A percentile compares a stretch with the other conserved stretches of the same genome.
These are phyloP conservation scores for Adansonia madagascariensis DNA, from an alignment of 441 rosid species.

Conservation along the genomic window DNA sequence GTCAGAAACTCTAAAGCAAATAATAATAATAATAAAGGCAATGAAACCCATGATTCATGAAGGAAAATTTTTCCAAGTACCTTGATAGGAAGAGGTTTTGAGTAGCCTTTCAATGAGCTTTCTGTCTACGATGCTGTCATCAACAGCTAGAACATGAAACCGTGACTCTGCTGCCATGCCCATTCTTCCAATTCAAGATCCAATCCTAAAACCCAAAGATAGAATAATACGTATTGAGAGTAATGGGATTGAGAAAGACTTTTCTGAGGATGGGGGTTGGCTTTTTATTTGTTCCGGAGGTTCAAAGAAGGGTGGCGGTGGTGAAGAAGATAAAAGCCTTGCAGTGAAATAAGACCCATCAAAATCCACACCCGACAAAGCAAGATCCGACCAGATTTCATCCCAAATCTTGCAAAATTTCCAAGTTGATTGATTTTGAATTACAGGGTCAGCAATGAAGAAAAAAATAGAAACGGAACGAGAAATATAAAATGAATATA, in stretches of 20 bases:
- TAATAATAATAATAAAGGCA: not conserved
- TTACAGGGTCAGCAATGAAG: constrained; percentile 53
- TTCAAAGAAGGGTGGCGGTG: constrained; percentile 9
- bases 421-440: constrained; percentile 47
- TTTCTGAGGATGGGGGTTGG: not conserved
- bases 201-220: constrained; percentile 20
- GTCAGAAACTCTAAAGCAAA: constrained; percentile 5
- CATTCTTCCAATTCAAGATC: constrained; percentile 45
- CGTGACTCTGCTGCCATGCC: constrained; percentile 53
- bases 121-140: constrained; percentile 61
- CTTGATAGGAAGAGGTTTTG: constrained; percentile 69
- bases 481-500: constrained; percentile 29
- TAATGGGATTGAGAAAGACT: constrained; percentile 9
- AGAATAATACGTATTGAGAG: constrained; percentile 22
- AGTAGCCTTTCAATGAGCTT: constrained; percentile 66
- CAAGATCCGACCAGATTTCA: constrained; percentile 57
- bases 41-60: not conserved
- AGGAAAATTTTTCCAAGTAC: constrained; percentile 25
- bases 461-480: not conserved
- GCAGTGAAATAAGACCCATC: constrained; percentile 38
- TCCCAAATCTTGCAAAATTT: constrained; percentile 47
- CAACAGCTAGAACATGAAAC: constrained; percentile 71
- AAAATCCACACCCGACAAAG: constrained; percentile 47
- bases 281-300: not conserved
- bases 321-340: constrained; percentile 21